phyloP scores from a whole-genome alignment of 1,284 basidiomycete species.

The Athelia sp. region DNA sequence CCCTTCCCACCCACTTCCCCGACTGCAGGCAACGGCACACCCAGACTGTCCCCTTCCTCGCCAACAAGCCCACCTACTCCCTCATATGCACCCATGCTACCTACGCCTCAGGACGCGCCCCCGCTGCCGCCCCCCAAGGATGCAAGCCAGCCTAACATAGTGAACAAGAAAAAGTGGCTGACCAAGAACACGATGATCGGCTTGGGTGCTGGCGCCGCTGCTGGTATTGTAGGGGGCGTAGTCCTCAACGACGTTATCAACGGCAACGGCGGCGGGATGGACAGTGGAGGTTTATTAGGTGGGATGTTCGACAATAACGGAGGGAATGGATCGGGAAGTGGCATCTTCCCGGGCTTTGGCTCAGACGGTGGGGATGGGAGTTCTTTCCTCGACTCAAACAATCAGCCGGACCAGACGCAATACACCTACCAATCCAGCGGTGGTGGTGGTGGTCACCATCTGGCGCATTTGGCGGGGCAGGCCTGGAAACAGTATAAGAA shows the following conservation, averaged over 20 bases:
- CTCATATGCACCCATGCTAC: background rate
- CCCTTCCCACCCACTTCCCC: too few relatives aligned
- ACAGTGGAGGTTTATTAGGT: background rate
- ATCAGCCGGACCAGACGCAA: too few relatives aligned
- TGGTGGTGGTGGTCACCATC: too few relatives aligned
- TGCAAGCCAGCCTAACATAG: too few relatives aligned
- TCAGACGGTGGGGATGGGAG: too few relatives aligned
- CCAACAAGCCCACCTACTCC: background rate
- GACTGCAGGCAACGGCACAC: background rate
- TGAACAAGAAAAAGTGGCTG: too few relatives aligned
- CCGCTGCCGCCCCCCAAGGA: background rate
- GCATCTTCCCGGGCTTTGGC: background rate
- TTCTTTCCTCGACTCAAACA: too few relatives aligned
- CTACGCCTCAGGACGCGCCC: background rate
- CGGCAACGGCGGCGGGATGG: background rate
- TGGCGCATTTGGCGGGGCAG: too few relatives aligned
- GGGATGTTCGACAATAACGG: too few relatives aligned
- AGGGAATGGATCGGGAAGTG: background rate
- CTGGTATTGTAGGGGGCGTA: background rate
- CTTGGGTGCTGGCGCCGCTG: background rate
- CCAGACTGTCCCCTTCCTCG: background rate
- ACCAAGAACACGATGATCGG: background rate
- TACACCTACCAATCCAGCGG: too few relatives aligned
- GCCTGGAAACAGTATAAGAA: too few relatives aligned
- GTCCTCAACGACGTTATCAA: background rate